Evolutionary conservation across 345 rosid genomes (phyloP).

Genomic region (Eucalyptus brandiana): DNA sequence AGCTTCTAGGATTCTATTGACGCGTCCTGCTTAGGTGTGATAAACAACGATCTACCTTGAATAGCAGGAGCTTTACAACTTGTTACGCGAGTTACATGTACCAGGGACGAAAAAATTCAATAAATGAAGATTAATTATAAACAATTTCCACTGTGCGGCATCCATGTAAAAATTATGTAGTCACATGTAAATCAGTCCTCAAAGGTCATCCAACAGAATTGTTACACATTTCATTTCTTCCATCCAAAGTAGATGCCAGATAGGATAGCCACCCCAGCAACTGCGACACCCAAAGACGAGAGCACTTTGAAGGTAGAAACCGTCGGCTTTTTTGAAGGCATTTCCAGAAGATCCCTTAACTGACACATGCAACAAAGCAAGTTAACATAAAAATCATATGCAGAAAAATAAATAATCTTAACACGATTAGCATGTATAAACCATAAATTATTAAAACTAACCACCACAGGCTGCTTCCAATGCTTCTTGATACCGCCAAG

Average conservation of each 20-base stretch:
- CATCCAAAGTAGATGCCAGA: constrained; percentile 51
- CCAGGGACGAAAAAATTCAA: not conserved
- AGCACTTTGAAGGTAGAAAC: constrained; percentile 38
- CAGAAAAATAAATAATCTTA: not conserved
- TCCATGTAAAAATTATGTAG: not conserved
- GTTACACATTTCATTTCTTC: constrained; percentile 21
- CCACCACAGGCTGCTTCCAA: constrained; percentile 80
- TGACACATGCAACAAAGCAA: not conserved
- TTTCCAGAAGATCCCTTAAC: constrained; percentile 59
- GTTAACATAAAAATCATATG: not conserved
- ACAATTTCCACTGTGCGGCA: not conserved
- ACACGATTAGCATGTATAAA: not conserved
- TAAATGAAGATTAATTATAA: not conserved
- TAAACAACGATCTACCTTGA: not conserved
- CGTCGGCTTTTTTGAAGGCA: constrained; percentile 36
- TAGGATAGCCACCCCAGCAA: constrained; percentile 59
- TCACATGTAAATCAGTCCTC: not conserved
- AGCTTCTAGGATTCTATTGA: not conserved
- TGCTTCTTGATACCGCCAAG: constrained; percentile 72
- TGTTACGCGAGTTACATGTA: not conserved
- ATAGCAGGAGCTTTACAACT: not conserved
- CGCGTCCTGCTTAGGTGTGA: not conserved
- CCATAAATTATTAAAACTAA: constrained; percentile 4
- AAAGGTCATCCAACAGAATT: not conserved
- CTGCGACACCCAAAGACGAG: constrained; percentile 53